Conservation (phyloP, 768 basidiomycete species). For the Trametes coccinea region DNA sequence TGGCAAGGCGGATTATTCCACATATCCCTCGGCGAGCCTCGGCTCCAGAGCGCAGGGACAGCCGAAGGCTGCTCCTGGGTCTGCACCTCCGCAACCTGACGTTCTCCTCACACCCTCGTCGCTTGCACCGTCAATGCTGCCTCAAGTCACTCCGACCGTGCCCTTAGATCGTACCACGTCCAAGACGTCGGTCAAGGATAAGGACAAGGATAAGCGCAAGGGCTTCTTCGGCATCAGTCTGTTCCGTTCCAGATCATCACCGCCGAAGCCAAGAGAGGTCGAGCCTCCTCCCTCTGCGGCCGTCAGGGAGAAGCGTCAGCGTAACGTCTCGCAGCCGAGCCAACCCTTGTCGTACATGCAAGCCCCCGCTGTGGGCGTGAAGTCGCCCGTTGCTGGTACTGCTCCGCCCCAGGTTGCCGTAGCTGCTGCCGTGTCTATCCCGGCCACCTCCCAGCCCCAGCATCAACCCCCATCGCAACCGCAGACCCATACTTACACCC, state of each 20-base stretch:
- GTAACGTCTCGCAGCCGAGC: constrained; percentile 18
- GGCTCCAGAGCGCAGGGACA: constrained; percentile 29
- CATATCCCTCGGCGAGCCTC: constrained; percentile 8
- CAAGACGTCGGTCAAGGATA: constrained; percentile 29
- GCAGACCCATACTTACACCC: neutral
- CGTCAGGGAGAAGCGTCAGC: constrained; percentile 12
- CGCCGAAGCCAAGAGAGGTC: constrained; percentile 27
- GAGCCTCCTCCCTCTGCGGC: constrained; percentile 10
- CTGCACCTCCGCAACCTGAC: constrained; percentile 44
- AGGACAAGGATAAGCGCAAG: constrained; percentile 31
- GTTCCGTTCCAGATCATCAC: constrained; percentile 35
- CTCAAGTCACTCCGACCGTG: constrained; percentile 13
- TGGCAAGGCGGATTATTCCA: constrained; percentile 13
- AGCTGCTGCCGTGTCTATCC: constrained; percentile 6
- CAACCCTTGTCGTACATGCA: constrained; percentile 4
- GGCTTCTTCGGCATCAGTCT: constrained; percentile 38
- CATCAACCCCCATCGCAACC: neutral
- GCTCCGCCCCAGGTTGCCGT: constrained; percentile 13
- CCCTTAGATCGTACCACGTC: constrained; percentile 26
- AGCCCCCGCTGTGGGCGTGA: neutral
- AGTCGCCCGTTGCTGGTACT: neutral
- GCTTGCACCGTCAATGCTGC: constrained; percentile 42
- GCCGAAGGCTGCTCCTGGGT: constrained; percentile 19
- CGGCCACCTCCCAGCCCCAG: constrained; percentile 14
- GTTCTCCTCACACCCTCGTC: constrained; percentile 67